Conservation (phyloP, 805 yeast genomes). For the Kuraishia piskuri region DNA sequence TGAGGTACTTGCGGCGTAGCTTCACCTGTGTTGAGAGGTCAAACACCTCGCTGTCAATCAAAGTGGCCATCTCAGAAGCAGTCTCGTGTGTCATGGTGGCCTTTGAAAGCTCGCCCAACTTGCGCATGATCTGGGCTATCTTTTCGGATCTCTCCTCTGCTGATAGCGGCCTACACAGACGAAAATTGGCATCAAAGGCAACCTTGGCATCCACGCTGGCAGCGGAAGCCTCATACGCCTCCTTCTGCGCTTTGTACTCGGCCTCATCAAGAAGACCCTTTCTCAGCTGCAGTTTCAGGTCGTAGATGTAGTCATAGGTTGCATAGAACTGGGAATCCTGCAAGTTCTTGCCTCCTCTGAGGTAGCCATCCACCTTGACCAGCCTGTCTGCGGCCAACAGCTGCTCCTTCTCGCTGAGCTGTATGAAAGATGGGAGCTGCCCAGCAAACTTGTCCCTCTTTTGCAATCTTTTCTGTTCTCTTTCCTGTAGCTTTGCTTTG, state of each 20-base stretch:
- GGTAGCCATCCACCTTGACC: conserved; percentile 39
- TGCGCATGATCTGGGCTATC: conserved; percentile 12
- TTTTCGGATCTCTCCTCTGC: conserved; percentile 22
- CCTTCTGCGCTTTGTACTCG: conserved; percentile 14
- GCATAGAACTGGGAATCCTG: conserved; percentile 54
- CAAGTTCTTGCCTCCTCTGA: conserved; percentile 49
- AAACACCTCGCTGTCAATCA: conserved; percentile 36
- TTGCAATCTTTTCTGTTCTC: conserved; percentile 29
- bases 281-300: conserved; percentile 29
- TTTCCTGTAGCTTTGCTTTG: conserved; percentile 26
- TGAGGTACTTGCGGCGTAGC: conserved; percentile 42
- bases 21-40: conserved; percentile 23
- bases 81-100: conserved; percentile 25
- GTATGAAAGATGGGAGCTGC: conserved; percentile 19
- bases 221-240: conserved; percentile 29
- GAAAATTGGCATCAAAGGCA: conserved; percentile 36
- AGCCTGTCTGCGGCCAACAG: conserved; percentile 43
- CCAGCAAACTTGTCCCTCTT: conserved; percentile 21
- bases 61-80: conserved; percentile 29
- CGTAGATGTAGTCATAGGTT: conserved; percentile 39
- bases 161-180: conserved; percentile 30
- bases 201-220: conserved; percentile 32
- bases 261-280: conserved; percentile 26
- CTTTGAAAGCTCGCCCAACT: conserved; percentile 11
- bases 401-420: conserved; percentile 21